Base-by-base conservation (phyloP, 2,329 filamentous ascomycete genomes). In the Simplicillium sp. region DNA sequence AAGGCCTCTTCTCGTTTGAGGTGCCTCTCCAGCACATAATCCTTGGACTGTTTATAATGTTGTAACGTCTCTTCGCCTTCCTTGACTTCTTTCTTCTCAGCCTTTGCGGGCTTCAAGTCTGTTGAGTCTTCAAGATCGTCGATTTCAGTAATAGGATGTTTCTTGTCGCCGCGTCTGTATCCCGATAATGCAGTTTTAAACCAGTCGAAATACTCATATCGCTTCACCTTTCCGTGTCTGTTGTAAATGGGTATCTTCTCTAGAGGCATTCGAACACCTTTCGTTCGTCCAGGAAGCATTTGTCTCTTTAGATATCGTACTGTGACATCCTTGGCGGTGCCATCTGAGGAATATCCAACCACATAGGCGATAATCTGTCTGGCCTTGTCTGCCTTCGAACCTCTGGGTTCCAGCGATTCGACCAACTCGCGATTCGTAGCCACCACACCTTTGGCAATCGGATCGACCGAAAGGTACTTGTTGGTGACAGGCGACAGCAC, bases 301-400 rank as follows among this genome's bases (percentile, higher is more conserved):
- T 84, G 84, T 16, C 82, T 78, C 53, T 83, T 89, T 7, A 98
- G 66, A 58, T 98, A 98, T 20, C 92, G 77, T 11, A 92, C 81
- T 0, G 92, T 98, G 13, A 98, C 84, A 56, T 98, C 92, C 57
- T 97, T 97, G 11, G 87, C 89, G 0, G 87, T 89, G 2, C 86
- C 87, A 55, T 97, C 89, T 3, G 77, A 64, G 1, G 85, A 87
- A 60, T 85, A 87, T 0, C 84, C 89, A 15, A 97, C 70, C 3
- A 94, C 75, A 54, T 98, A 98, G 36, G 86, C 85, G 54, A 95
- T 87, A 11, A 94, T 78, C 58, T 97, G 90, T 50, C 87, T 90
- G 0, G 84, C 79, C 52, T 84, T 87, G 29, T 95, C 87, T 1
- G 89, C 87, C 55, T 84, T 87, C 29, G 71, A 75, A 6, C 90